phyloP scores from a whole-genome alignment of 2,329 filamentous ascomycete genomes.

The Colletotrichum sp. region DNA sequence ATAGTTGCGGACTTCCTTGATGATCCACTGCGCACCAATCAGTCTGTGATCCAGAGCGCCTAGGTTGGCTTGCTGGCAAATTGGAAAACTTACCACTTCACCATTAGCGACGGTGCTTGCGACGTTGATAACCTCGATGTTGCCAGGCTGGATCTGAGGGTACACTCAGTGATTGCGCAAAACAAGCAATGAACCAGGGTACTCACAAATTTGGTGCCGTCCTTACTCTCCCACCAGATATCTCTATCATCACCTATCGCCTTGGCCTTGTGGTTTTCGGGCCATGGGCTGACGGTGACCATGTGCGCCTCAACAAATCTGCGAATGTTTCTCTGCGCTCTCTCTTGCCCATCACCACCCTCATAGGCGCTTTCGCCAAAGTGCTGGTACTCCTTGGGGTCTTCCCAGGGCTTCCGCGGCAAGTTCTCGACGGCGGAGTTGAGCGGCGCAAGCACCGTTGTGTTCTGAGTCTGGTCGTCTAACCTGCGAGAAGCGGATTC shows the following conservation, averaged over 20 bases:
- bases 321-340: constrained; percentile 77
- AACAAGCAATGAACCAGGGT: neutral
- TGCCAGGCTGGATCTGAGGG: constrained; percentile 76
- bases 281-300: constrained; percentile 77
- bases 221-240: constrained; percentile 82
- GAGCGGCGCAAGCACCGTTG: constrained; percentile 85
- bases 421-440: constrained; percentile 82
- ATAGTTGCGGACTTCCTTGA: constrained; percentile 58
- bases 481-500: constrained; percentile 72
- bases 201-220: constrained; percentile 70
- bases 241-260: constrained; percentile 68
- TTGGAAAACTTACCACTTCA: constrained; percentile 64
- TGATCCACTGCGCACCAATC: constrained; percentile 61
- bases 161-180: neutral
- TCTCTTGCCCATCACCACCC: constrained; percentile 74
- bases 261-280: constrained; percentile 66
- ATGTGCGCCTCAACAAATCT: constrained; percentile 89
- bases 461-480: constrained; percentile 68
- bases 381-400: constrained; percentile 72
- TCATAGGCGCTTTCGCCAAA: constrained; percentile 77
- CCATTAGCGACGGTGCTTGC: constrained; percentile 84
- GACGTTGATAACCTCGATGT: constrained; percentile 77
- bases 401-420: constrained; percentile 86
- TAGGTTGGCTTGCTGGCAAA: neutral
- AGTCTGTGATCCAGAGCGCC: neutral